Evolutionary conservation across 176 grass and related monocot species (phyloP).

Genomic region (Ensete glaucum): DNA sequence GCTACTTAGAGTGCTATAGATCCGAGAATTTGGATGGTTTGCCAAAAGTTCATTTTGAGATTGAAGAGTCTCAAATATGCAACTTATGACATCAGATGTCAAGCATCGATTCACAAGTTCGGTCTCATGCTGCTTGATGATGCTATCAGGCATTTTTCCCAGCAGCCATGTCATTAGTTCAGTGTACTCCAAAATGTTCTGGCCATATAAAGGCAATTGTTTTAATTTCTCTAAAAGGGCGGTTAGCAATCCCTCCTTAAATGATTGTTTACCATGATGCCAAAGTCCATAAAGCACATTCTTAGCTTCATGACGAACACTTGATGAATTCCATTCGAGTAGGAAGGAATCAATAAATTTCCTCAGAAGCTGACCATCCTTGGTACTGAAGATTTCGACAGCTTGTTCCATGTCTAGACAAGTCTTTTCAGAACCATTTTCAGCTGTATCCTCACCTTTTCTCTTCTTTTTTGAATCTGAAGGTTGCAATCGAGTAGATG

Average conservation of each 20-base stretch:
- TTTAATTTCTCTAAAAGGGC: conserved; percentile 68
- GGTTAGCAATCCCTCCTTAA: conserved; percentile 63
- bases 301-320: conserved; percentile 90
- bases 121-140: conserved; percentile 52
- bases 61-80: conserved; percentile 85
- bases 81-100: conserved; percentile 64
- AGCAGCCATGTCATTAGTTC: conserved; percentile 79
- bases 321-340: conserved; percentile 86
- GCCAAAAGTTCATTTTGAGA: conserved; percentile 91
- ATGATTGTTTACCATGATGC: conserved; percentile 61
- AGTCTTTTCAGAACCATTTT: conserved; percentile 66
- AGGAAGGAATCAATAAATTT: conserved; percentile 77
- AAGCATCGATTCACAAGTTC: conserved; percentile 68
- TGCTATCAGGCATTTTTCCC: conserved; percentile 59
- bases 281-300: conserved; percentile 80
- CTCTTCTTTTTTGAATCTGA: conserved; percentile 77
- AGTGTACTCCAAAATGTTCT: conserved; percentile 89
- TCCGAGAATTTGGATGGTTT: conserved; percentile 96
- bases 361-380: conserved; percentile 54
- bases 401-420: conserved; percentile 88
- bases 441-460: conserved; percentile 59
- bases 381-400: conserved; percentile 59
- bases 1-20: conserved; percentile 78
- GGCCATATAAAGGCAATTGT: conserved; percentile 74
- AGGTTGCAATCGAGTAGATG: conserved; percentile 39